phyloP scores from a whole-genome alignment of 2,329 filamentous ascomycete species.

The Colletotrichum magnum region DNA sequence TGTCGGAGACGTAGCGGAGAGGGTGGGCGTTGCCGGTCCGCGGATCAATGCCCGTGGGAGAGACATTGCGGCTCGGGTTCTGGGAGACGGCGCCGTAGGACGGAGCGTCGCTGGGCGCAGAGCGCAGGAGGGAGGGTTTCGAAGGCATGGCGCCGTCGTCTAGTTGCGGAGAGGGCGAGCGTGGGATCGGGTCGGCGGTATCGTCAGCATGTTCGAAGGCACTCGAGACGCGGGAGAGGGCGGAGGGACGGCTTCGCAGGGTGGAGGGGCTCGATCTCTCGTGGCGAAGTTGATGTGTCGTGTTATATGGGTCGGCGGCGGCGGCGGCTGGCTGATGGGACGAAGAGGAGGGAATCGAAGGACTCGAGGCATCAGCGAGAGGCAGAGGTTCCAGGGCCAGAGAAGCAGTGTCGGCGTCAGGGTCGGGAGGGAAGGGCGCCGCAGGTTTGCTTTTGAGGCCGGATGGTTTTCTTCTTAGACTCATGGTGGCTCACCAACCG shows the following conservation, averaged over 20 bases:
- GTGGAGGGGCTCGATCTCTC: constrained; percentile 21
- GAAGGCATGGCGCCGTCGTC: constrained; percentile 40
- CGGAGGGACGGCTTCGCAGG: constrained; percentile 28
- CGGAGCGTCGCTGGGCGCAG: constrained; percentile 47
- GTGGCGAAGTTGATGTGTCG: constrained; percentile 17
- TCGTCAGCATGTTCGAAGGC: constrained; percentile 40
- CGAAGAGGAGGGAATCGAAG: constrained; percentile 27
- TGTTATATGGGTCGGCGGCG: constrained; percentile 37
- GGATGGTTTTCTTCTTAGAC: constrained; percentile 34
- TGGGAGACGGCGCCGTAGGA: constrained; percentile 57
- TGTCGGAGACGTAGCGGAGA: constrained; percentile 52
- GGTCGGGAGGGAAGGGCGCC: constrained; percentile 30
- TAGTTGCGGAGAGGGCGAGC: constrained; percentile 31
- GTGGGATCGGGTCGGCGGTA: constrained; percentile 18
- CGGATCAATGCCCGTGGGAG: constrained; percentile 53
- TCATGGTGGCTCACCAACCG: constrained; percentile 33
- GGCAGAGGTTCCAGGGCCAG: constrained; percentile 33
- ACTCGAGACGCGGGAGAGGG: constrained; percentile 26
- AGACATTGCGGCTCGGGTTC: constrained; percentile 53
- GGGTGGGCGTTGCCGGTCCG: constrained; percentile 49
- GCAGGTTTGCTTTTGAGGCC: constrained; percentile 38
- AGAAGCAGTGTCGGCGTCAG: constrained; percentile 36
- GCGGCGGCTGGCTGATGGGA: constrained; percentile 11
- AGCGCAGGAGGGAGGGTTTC: constrained; percentile 51
- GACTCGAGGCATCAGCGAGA: constrained; percentile 19